Evolutionary conservation across 2,329 filamentous ascomycete species (phyloP), one percentile per base, ranked within the genome.

Genomic region (Rugonectria rugulosa): DNA sequence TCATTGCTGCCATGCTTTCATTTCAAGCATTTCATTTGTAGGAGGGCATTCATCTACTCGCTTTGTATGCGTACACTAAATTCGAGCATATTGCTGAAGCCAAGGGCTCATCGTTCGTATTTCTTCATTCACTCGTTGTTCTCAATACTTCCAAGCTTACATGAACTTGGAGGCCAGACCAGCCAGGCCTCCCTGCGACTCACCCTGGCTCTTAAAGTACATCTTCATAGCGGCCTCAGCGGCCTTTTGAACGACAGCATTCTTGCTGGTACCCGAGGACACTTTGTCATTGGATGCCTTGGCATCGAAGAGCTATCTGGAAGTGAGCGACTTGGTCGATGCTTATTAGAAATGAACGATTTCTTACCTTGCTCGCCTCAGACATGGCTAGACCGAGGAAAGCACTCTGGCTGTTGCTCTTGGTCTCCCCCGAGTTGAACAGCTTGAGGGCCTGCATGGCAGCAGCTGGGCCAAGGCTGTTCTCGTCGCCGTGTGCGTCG

Each of bases 151-250:
- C 2, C 24, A 23, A 36, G 34, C 50, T 44, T 60, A 48, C 47
- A 82, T 65, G 55, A 81, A 82, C 72, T 82, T 80, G 64, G 73
- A 73, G 5, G 80, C 81, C 66, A 84, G 57, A 20, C 73, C 68
- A 65, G 79, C 55, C 47, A 84, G 67, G 6, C 79, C 71, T 20
- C 74, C 79, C 51, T 68, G 59, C 58, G 67, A 54, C 60, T 80
- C 74, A 17, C 82, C 82, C 71, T 92, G 82, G 65, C 83, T 86
- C 84, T 96, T 93, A 79, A 96, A 77, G 74, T 93, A 97, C 85
- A 97, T 89, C 83, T 96, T 92, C 66, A 97, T 74, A 3, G 92
- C 93, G 83, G 91, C 89, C 81, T 96, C 88, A 2, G 87, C 92
- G 3, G 93, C 93, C 72, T 87, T 80, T 70, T 89, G 86, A 41